Conservation (phyloP, 2,329 filamentous ascomycete genomes). For the Epichloe bromicola region DNA sequence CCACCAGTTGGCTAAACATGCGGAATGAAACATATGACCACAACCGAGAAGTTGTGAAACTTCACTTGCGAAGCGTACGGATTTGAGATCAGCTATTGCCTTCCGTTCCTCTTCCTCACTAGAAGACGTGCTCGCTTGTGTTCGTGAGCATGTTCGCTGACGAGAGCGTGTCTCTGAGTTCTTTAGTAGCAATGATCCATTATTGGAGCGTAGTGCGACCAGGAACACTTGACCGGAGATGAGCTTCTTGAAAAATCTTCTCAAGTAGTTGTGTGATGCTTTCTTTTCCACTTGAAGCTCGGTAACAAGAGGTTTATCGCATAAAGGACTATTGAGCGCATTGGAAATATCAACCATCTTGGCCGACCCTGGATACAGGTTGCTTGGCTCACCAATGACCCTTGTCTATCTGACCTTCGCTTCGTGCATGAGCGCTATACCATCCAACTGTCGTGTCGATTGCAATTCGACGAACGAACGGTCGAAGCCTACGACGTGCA, state of each 20-base stretch:
- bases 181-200: neutral
- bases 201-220: neutral
- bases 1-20: conserved; percentile 1
- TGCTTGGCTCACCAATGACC: neutral
- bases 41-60: neutral
- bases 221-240: neutral
- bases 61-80: neutral
- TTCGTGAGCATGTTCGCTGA: neutral
- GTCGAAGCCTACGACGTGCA: neutral
- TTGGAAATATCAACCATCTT: neutral
- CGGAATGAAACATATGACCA: neutral
- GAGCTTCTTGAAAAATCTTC: neutral
- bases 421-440: neutral
- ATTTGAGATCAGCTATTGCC: neutral
- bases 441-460: neutral
- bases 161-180: neutral
- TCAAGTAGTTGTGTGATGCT: neutral
- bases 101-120: neutral
- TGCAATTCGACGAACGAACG: neutral
- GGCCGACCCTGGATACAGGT: neutral
- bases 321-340: neutral
- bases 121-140: neutral
- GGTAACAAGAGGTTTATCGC: neutral
- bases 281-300: neutral
- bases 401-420: neutral